A percentile compares a stretch with the other conserved stretches of the same genome.
These are phyloP conservation scores for Paramecium octaurelia DNA, from an alignment of 73 alveolate species.

Conservation along the genomic window DNA sequence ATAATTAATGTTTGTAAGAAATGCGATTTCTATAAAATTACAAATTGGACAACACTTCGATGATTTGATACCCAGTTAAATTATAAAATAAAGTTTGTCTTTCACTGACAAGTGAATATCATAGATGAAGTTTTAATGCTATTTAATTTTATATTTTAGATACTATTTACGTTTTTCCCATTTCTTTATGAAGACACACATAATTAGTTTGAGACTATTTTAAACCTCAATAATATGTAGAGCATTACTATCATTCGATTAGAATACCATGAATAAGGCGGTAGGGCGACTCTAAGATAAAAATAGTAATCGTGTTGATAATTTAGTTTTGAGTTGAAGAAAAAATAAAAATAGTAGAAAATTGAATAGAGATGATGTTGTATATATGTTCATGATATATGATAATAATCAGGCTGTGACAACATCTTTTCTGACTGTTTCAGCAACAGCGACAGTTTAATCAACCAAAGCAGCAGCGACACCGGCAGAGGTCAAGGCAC, in stretches of 20 bases:
- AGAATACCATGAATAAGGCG: background rate
- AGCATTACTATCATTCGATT: background rate
- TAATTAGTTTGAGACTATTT: background rate
- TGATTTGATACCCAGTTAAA: too few relatives aligned
- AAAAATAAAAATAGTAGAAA: background rate
- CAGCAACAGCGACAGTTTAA: slow-evolving; percentile 61
- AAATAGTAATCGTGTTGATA: background rate
- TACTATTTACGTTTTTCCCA: background rate
- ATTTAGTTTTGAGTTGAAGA: background rate
- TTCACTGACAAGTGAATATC: background rate
- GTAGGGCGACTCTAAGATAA: background rate
- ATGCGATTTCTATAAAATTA: too few relatives aligned
- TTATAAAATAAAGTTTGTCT: background rate
- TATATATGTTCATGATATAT: background rate
- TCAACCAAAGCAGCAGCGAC: slow-evolving; percentile 64
- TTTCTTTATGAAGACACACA: background rate
- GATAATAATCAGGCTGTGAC: background rate
- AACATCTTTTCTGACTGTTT: slow-evolving; percentile 55
- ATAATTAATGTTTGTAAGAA: too few relatives aligned
- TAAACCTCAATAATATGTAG: background rate
- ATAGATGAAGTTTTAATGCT: background rate
- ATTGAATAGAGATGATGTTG: background rate
- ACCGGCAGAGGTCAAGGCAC: slow-evolving; percentile 61
- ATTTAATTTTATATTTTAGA: background rate
- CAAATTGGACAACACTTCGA: too few relatives aligned